Base-by-base conservation (phyloP, 202 grass and related monocot genomes). In the Musa balbisiana region DNA sequence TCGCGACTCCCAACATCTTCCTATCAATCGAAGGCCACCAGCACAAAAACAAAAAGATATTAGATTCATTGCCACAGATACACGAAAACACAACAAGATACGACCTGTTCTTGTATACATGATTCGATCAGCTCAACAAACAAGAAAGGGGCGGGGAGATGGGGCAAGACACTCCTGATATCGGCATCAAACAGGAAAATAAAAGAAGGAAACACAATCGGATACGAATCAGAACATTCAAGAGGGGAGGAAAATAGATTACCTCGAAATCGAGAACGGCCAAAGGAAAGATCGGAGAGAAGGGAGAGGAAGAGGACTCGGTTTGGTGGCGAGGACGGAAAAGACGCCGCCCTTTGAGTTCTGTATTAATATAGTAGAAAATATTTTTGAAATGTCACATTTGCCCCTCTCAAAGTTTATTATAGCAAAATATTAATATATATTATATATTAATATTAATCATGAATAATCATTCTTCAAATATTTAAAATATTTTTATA, bases 1-100 rank as follows among this genome's bases (percentile, higher is more conserved):
- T 64, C 22, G 49, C 58, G 49, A 73, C 49, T 56, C 69, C 56
- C 78, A 72, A 73, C 78, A 80, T 73, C 49, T 62, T 80, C 78
- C 69, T 80, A 70, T 70, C 16, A 51, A 50, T 10, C 1, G 2
- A 50, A 51, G 51, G 17, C 56, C 56, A 60, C 16, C 19, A 52
- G 33, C 43, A 67, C 25, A 16, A 52, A 9, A 51, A 15, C 21
- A 6, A 43, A 43, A 43, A 6, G 10, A 70, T 70, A 51, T 70
- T 13, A 70, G 43, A 70, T 33, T 33, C 56, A 43, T 43, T 43
- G 33, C 33, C 33, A 43, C 33, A 8, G 33, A 8, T 43, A 43
- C 33, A 43, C 33, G 5, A 43, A 43, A 43, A 43, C 33, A 6
- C 56, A 60, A 16, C 64, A 1, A 19, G 64, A 67, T 29, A 14